Evolutionary conservation across 345 rosid genomes (phyloP), one percentile per base, ranked within the genome.

Genomic region (Murraya paniculata): DNA sequence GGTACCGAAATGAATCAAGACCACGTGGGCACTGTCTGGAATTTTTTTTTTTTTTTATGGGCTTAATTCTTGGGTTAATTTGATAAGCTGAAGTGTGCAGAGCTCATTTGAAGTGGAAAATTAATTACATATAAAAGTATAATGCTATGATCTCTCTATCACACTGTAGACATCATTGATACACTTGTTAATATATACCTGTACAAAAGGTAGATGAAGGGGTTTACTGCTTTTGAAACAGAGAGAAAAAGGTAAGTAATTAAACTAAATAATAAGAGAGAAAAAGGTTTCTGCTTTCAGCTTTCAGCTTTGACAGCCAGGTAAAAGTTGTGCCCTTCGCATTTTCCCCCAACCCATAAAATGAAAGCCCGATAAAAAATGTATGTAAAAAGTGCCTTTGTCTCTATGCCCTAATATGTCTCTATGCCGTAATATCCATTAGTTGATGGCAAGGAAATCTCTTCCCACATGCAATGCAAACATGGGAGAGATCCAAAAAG

Each of bases 381-480:
- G 27, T 53, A 8, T 27, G 6, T 4, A 50, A 71, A 45, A 30
- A 30, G 39, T 53, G 39, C 9, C 16, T 53, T 21, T 71, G 74
- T 71, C 41, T 21, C 39, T 30, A 30, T 28, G 14, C 55, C 74
- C 27, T 50, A 27, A 28, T 68, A n/a, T n/a, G n/a, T n/a, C n/a
- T n/a, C n/a, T n/a, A n/a, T 25, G 5, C 48, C 73, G 13, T 41
- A 11, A 24, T 53, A 14, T 16, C 31, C 58, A 71, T 53, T 45
- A 45, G 18, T 45, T 21, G 61, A 16, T 3, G 30, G 60, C 9
- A 21, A 30, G n/a, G 45, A 55, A 55, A 31, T 55, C 62, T 71
- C 53, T 71, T 53, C 45, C 45, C 45, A 55, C 62, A 53, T 71
- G 74, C 28, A 71, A 31, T 31, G 62, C 74, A 71, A 70, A 59